Conservation (phyloP, 2,329 filamentous ascomycete genomes). For the Beauveria rudraprayagi region DNA sequence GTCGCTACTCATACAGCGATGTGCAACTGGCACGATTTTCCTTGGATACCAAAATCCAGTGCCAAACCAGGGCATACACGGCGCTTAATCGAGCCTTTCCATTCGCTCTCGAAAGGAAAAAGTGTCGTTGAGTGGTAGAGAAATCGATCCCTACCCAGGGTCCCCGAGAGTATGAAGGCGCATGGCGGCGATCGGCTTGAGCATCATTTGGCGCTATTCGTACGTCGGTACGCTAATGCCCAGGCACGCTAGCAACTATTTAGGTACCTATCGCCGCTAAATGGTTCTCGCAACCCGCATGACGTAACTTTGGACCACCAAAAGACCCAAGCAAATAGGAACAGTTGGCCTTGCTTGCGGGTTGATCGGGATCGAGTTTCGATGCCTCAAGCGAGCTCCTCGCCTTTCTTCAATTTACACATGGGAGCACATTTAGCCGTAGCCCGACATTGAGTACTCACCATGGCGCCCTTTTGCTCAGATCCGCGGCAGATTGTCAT, state of each 20-base stretch:
- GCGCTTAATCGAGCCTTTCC: too few species aligned
- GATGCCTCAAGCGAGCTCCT: neutral
- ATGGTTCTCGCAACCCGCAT: neutral
- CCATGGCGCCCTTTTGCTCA: constrained; percentile 47
- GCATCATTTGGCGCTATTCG: neutral
- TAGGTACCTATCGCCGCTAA: neutral
- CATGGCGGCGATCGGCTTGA: neutral
- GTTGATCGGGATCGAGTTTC: neutral
- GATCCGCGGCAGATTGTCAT: constrained; percentile 50
- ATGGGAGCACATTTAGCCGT: neutral
- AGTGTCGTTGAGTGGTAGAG: too few species aligned
- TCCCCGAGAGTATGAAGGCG: neutral
- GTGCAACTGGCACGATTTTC: too few species aligned
- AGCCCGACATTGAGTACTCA: neutral
- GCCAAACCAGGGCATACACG: too few species aligned
- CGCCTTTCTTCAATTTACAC: neutral
- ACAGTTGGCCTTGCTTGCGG: neutral
- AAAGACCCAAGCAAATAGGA: neutral
- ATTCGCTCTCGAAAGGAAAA: too few species aligned
- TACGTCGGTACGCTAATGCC: too few species aligned
- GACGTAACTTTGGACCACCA: neutral
- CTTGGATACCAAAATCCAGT: too few species aligned
- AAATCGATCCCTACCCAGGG: too few species aligned
- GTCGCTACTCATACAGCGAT: too few species aligned
- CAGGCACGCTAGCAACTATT: too few species aligned